Conservation (phyloP, 1,284 basidiomycete genomes). For the Sanghuangporus sanghuang region DNA sequence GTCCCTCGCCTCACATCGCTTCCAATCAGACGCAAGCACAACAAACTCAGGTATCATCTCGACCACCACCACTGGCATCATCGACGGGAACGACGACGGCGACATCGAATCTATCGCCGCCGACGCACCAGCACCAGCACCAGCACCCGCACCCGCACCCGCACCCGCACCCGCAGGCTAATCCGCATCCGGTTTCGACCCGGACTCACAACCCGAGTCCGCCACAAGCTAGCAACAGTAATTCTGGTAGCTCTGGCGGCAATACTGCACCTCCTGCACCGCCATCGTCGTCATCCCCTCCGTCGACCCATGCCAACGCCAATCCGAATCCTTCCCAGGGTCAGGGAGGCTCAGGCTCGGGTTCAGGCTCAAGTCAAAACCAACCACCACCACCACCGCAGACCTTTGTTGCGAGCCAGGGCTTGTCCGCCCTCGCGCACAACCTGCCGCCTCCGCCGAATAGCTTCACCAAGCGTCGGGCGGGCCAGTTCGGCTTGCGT, state of each 20-base stretch:
- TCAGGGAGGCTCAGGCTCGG: not conserved
- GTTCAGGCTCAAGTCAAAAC: conserved; percentile 6
- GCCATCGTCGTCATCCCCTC: not conserved
- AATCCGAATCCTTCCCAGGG: not conserved
- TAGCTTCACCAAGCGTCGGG: conserved; percentile 68
- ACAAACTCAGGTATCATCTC: not conserved
- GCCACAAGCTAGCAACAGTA: not conserved
- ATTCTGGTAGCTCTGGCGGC: not conserved
- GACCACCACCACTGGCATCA: too few relatives aligned
- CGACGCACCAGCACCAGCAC: conserved; percentile 2
- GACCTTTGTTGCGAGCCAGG: conserved; percentile 14
- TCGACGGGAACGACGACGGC: not conserved
- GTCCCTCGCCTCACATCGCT: conserved; percentile 2
- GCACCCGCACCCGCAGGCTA: not conserved
- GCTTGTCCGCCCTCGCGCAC: conserved; percentile 20
- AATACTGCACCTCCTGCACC: not conserved
- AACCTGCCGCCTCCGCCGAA: conserved; percentile 60
- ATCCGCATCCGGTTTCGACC: not conserved
- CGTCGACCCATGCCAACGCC: not conserved
- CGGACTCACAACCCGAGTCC: conserved; percentile 5
- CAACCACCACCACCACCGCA: conserved; percentile 9
- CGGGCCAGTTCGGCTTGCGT: conserved; percentile 48
- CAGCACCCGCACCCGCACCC: not conserved
- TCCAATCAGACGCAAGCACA: not conserved
- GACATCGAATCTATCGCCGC: conserved; percentile 8